Evolutionary conservation across 2,329 filamentous ascomycete genomes (phyloP), one percentile per base, ranked within the genome.

Genomic region (Coniochaeta ligniaria): DNA sequence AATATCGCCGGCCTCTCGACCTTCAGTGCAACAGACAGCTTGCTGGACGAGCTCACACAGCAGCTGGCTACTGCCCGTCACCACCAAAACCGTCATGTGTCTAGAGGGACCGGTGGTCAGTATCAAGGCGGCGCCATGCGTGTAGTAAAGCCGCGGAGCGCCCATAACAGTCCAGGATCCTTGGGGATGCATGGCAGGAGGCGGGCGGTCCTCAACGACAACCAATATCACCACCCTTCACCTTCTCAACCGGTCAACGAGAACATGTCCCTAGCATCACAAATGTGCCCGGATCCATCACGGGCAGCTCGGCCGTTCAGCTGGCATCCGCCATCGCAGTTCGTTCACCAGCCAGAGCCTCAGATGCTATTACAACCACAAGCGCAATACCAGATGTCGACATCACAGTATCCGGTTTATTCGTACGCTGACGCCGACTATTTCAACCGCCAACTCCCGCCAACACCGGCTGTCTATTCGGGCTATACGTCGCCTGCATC

Each of bases 261-360:
- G 14, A 52, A 6, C 47, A 52, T 31, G 26, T 17, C 22, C 3
- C 26, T n/a, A n/a, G 22, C 47, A 52, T 31, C 47, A 52, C 47
- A 52, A 11, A 36, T 31, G 8, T 2, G 11, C n/a, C 11, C 31
- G 26, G 31, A 56, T 12, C 17, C 54, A 36, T 3, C 36, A 11
- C 35, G 74, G 68, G 73, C 78, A 43, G 74, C 74, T 59, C 82
- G 89, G 47, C 89, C 89, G 6, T 77, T 90, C 54, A 92, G 89
- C 77, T 92, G 90, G 90, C 90, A 92, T 71, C 87, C 89, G 2
- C 82, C 83, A 24, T 83, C 87, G 11, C 78, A 83, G 61, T 72
- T 65, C 6, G 54, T 77, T n/a, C 72, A 71, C 36, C 73, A 73
- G 60, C 69, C 69, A 35, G 68, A 68, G 59, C 70, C 71, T 68